Evolutionary conservation across 495 filamentous ascomycete genomes (phyloP).

Genomic region (Clohesyomyces aquaticus): DNA sequence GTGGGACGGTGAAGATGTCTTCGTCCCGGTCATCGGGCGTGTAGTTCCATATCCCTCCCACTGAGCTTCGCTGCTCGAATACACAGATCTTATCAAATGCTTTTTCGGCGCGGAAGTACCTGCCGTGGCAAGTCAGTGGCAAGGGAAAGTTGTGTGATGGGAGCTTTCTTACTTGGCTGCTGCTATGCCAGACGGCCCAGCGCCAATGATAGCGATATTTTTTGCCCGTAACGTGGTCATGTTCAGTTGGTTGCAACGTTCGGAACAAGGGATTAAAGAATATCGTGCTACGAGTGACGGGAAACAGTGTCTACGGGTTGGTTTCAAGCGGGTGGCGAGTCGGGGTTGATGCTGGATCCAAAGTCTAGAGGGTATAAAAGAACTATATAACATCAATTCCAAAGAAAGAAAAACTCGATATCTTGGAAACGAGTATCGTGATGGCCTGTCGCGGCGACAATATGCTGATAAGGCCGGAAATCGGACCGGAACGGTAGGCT

Average conservation of each 20-base stretch:
- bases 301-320: neutral
- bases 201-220: conserved; percentile 69
- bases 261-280: too few species aligned
- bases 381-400: neutral
- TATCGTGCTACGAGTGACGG: too few species aligned
- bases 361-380: conserved; percentile 1
- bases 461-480: neutral
- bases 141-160: neutral
- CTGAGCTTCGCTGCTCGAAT: conserved; percentile 75
- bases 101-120: conserved; percentile 74
- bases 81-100: conserved; percentile 72
- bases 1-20: conserved; percentile 43
- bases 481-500: conserved; percentile 8
- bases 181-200: conserved; percentile 68
- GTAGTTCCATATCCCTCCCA: conserved; percentile 86
- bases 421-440: neutral
- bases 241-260: too few species aligned
- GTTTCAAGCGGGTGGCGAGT: neutral
- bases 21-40: conserved; percentile 46
- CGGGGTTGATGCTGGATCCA: neutral
- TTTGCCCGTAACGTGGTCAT: conserved; percentile 46
- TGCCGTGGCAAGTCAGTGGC: conserved; percentile 40
- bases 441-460: neutral
- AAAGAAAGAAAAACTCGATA: neutral
- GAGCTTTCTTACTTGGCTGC: conserved; percentile 58